Evolutionary conservation across 2,329 filamentous ascomycete species (phyloP), one percentile per base, ranked within the genome.

Genomic region (Pseudopyricularia javanii): DNA sequence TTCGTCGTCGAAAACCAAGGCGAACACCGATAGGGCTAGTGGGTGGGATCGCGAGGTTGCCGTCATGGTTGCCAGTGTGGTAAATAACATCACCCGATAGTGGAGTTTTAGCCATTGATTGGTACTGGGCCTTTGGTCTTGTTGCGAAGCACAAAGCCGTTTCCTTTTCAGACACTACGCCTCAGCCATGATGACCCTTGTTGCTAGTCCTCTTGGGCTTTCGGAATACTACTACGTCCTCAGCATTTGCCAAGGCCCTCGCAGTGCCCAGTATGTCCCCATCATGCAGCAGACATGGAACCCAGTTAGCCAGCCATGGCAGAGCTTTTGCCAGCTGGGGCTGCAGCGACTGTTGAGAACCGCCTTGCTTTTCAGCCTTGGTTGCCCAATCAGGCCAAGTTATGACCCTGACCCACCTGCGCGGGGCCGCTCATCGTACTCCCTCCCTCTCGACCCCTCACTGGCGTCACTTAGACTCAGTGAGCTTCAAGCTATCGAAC

Each of bases 21-120:
- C 49, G 28, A 53, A 56, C 20, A n/a, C 22, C 9, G 49, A 50
- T 7, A 47, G 28, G 11, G 22, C n/a, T 17, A 73, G 71, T 7
- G 78, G 73, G 53, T 96, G 89, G 88, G 91, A 96, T 62, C 79
- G 91, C 37, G 93, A 97, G 69, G 85, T 91, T 49, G 90, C 91
- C 1, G 91, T 97, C 49, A 96, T 97, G 91, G 86, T 95, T 43
- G 85, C 87, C 51, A 88, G 88, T 60, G 82, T 96, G 6, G 75
- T 90, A 37, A 78, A 76, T 49, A 76, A 76, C 54, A 60, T 81
- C 4, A 70, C 74, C 11, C 68, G 74, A 56, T 74, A 40, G 32
- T 14, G n/a, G 20, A 45, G 40, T 26, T 9, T 9, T 9, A 30
- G 28, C 9, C 28, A 30, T 30, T 30, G 9, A 30, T 30, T 30